These are phyloP conservation scores for Spathaspora arborariae DNA, from an alignment of 805 yeast genomes.

Conservation along the genomic window DNA sequence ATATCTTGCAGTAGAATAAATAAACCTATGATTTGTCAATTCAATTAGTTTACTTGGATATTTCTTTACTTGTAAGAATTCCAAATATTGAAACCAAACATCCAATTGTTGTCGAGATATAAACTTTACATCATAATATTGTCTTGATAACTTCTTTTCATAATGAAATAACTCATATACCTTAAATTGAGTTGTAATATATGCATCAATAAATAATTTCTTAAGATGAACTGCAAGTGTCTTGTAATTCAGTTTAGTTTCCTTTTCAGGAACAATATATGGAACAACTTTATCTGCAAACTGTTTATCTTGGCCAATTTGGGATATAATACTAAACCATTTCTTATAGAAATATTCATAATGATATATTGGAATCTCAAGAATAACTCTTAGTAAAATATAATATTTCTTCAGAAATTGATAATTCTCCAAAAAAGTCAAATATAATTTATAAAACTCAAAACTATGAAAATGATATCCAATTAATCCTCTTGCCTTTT, in stretches of 20 bases:
- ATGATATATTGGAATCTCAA: conserved; percentile 57
- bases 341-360: conserved; percentile 44
- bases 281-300: conserved; percentile 7
- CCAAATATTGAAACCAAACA: conserved; percentile 57
- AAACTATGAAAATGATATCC: conserved; percentile 52
- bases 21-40: conserved; percentile 46
- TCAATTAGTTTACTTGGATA: conserved; percentile 20
- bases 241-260: conserved; percentile 17
- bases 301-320: conserved; percentile 7
- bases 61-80: conserved; percentile 43
- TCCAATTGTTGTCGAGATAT: conserved; percentile 46
- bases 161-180: conserved; percentile 46
- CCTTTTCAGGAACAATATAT: conserved; percentile 13
- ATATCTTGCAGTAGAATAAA: conserved; percentile 43
- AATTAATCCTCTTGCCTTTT: conserved; percentile 43
- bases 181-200: conserved; percentile 52
- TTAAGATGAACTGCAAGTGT: conserved; percentile 34
- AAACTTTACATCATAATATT: conserved; percentile 33
- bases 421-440: conserved; percentile 38
- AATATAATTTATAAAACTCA: conserved; percentile 49
- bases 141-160: conserved; percentile 41
- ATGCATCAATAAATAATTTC: conserved; percentile 49
- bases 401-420: conserved; percentile 31
- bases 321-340: conserved; percentile 17
- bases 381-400: conserved; percentile 41